Evolutionary conservation across 164 flowering plant species (phyloP), one percentile per base, ranked within the genome.

Genomic region (Platanus orientalis): DNA sequence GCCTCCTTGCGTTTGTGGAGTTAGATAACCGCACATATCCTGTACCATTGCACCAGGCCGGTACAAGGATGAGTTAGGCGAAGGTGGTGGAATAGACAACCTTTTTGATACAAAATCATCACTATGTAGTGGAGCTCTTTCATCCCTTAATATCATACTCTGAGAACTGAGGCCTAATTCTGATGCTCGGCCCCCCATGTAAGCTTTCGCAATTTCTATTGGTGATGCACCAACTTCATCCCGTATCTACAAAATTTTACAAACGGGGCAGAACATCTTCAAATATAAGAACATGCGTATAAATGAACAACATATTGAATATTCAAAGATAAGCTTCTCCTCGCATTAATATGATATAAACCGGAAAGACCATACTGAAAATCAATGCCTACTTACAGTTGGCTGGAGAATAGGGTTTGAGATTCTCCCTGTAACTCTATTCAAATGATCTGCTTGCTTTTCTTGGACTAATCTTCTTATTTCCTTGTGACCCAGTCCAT

Each of bases 201-300:
- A 92, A 57, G 97, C 97, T 78, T 76, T 88, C 54, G 97, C 97
- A 81, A 90, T 81, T 4, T 95, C 97, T 69, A 86, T 67, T 16
- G 99, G 99, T 29, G 97, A 89, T 54, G 88, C 79, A 68, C 87
- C 83, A 70, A 78, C 78, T 60, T 75, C 83, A 73, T 80, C 83
- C 73, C 3, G 69, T 45, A 64, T 40, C 96, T 91, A 76, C 57
- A 71, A 61, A 62, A 58, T 20, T 51, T 26, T 28, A 3, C 34
- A 34, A 39, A 7, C 55, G 32, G 32, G 51, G n/a, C 16, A 65
- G 12, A 40, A 39, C 13, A 24, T 36, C 28, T 34, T n/a, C 19
- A 40, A n/a, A 25, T 27, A 57, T 32, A 27, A 16, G 19, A 12
- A 7, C 6, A 27, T 3, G 28, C 13, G 7, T 39, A 11, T 27